phyloP scores from a whole-genome alignment of 2,329 filamentous ascomycete species.

The Elsinoe australis region DNA sequence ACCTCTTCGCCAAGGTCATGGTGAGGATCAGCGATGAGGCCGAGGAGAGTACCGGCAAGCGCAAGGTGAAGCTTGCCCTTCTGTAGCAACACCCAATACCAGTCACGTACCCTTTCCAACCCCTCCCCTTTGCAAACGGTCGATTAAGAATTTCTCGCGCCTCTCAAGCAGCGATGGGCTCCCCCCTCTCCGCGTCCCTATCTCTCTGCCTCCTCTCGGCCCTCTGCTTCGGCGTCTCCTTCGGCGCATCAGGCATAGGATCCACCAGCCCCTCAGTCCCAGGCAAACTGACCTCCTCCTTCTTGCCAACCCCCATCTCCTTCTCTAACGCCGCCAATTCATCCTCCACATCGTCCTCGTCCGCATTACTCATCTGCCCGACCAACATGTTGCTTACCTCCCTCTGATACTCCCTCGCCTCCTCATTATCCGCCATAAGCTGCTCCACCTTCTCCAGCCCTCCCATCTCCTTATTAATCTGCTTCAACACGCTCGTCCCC shows the following conservation, averaged over 20 bases:
- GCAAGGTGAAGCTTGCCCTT: conserved; percentile 67
- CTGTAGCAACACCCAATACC: conserved; percentile 26
- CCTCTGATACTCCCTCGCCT: conserved; percentile 89
- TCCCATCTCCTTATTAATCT: conserved; percentile 94
- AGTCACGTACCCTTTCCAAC: not conserved
- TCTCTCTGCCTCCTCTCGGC: conserved; percentile 26
- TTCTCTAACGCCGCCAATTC: conserved; percentile 76
- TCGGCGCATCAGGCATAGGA: conserved; percentile 30
- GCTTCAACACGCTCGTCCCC: conserved; percentile 78
- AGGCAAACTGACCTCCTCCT: conserved; percentile 24
- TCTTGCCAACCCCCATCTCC: conserved; percentile 41
- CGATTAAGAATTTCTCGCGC: not conserved
- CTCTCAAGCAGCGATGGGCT: conserved; percentile 25
- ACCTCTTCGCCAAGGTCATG: conserved; percentile 85
- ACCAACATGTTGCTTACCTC: conserved; percentile 89
- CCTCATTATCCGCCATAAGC: conserved; percentile 84
- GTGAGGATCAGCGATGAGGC: conserved; percentile 87
- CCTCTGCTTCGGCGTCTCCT: conserved; percentile 25
- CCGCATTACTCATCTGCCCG: conserved; percentile 80
- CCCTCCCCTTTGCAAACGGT: not conserved
- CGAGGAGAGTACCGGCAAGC: conserved; percentile 93
- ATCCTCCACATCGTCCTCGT: conserved; percentile 96
- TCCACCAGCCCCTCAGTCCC: conserved; percentile 28
- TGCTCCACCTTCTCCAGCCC: conserved; percentile 90
- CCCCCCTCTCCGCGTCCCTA: conserved; percentile 21